These are phyloP conservation scores for Backusella morwellensis DNA, from an alignment of 192 early-diverging fungal genomes.

Conservation along the genomic window DNA sequence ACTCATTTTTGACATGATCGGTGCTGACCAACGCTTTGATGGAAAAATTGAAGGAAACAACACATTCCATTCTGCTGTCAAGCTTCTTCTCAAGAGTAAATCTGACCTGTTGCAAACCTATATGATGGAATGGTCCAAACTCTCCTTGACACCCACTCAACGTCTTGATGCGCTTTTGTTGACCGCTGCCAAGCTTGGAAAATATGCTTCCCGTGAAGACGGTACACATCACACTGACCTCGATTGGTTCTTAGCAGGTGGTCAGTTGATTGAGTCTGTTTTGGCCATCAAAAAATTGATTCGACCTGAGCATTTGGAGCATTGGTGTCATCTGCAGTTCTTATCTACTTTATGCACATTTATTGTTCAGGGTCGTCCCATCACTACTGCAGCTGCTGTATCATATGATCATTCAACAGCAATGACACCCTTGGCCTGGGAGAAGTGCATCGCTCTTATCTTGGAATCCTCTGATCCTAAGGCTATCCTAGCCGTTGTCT, in stretches of 20 bases:
- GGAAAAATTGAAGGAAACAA: slow-evolving; percentile 23
- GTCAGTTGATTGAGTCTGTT: slow-evolving; percentile 16
- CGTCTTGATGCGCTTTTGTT: neutral
- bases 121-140: neutral
- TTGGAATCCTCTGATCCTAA: slow-evolving; percentile 15
- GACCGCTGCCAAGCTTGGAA: neutral
- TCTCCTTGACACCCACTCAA: neutral
- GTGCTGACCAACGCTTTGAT: slow-evolving; percentile 18
- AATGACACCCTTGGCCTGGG: neutral
- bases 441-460: slow-evolving; percentile 1
- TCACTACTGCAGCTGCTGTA: neutral
- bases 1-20: slow-evolving; percentile 8
- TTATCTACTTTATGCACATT: slow-evolving; percentile 12
- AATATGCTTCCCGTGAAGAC: neutral
- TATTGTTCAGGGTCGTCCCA: slow-evolving; percentile 21
- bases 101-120: slow-evolving; percentile 17
- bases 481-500: slow-evolving; percentile 5
- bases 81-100: slow-evolving; percentile 21
- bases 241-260: slow-evolving; percentile 19
- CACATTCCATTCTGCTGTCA: slow-evolving; percentile 14
- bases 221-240: neutral
- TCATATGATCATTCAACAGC: neutral
- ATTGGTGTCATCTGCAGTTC: slow-evolving; percentile 7
- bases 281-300: slow-evolving; percentile 17
- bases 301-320: neutral